Conservation (phyloP, 345 rosid genomes). For the Syzygium jambos region DNA sequence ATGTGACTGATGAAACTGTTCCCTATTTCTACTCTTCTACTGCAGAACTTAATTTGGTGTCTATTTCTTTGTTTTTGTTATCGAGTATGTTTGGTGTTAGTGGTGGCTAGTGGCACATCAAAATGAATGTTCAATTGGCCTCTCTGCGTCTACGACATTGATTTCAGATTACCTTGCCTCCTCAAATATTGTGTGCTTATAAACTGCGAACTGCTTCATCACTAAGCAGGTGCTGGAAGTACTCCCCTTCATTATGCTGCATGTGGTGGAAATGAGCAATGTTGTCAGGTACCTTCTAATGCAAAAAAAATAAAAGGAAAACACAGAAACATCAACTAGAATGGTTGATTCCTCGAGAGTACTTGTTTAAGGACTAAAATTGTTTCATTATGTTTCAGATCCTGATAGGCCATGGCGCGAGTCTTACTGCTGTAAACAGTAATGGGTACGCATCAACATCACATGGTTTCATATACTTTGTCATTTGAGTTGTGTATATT, state of each 20-base stretch:
- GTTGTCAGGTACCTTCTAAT: constrained; percentile 54
- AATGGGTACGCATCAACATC: constrained; percentile 36
- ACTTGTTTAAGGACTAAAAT: neutral
- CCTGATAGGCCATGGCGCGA: constrained; percentile 58
- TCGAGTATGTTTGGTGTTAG: neutral
- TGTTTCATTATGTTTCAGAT: constrained; percentile 28
- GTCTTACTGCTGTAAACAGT: constrained; percentile 47
- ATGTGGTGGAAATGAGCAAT: constrained; percentile 78
- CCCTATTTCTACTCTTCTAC: neutral
- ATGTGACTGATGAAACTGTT: neutral
- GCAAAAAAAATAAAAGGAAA: neutral
- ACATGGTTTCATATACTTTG: neutral
- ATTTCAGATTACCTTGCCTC: neutral
- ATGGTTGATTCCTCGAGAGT: neutral
- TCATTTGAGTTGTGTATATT: neutral
- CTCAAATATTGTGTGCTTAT: neutral
- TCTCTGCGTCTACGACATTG: neutral
- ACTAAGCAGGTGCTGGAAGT: constrained; percentile 69
- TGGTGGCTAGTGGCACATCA: neutral
- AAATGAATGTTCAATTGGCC: neutral
- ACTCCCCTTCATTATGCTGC: constrained; percentile 90
- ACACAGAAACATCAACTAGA: neutral
- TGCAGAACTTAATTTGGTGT: neutral
- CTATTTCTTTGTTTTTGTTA: neutral
- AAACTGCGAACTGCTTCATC: neutral